phyloP scores from a whole-genome alignment of 192 early-diverging fungal species.

The Linnemannia zychae region DNA sequence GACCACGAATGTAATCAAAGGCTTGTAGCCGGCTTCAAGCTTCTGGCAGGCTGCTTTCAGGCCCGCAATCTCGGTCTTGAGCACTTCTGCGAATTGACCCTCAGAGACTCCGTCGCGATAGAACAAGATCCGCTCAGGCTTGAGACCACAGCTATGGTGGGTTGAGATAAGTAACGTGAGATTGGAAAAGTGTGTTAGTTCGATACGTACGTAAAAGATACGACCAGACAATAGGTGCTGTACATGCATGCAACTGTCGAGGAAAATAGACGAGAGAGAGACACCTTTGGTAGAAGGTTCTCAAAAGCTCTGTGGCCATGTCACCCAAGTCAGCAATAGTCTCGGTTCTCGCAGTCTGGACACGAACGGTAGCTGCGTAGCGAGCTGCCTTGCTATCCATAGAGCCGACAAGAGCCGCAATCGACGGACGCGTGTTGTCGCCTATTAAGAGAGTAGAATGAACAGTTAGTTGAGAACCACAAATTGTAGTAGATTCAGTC shows the following conservation, averaged over 20 bases:
- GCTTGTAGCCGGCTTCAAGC: constrained; percentile 79
- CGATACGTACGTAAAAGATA: neutral
- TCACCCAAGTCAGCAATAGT: constrained; percentile 75
- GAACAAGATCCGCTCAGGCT: constrained; percentile 83
- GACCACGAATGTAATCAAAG: constrained; percentile 85
- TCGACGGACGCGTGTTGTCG: constrained; percentile 72
- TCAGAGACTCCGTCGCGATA: constrained; percentile 94
- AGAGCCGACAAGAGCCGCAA: constrained; percentile 79
- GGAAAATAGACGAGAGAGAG: neutral
- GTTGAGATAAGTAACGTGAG: neutral
- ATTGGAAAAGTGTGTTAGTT: neutral
- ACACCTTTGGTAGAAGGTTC: constrained; percentile 67
- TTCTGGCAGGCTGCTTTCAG: constrained; percentile 69
- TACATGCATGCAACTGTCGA: neutral
- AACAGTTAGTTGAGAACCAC: neutral
- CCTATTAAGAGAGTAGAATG: constrained; percentile 21
- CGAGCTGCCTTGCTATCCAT: constrained; percentile 73
- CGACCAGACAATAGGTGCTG: neutral
- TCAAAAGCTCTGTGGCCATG: constrained; percentile 77
- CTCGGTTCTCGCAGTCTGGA: constrained; percentile 77
- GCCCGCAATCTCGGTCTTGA: constrained; percentile 79
- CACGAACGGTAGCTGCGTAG: constrained; percentile 70
- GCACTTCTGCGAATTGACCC: constrained; percentile 81
- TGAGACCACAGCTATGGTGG: constrained; percentile 67
- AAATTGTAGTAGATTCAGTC: neutral